A percentile compares a stretch with the other conserved stretches of the same genome.
phyloP scores from a whole-genome alignment of 1,284 basidiomycete species.

The Leccinum subfulvum region DNA sequence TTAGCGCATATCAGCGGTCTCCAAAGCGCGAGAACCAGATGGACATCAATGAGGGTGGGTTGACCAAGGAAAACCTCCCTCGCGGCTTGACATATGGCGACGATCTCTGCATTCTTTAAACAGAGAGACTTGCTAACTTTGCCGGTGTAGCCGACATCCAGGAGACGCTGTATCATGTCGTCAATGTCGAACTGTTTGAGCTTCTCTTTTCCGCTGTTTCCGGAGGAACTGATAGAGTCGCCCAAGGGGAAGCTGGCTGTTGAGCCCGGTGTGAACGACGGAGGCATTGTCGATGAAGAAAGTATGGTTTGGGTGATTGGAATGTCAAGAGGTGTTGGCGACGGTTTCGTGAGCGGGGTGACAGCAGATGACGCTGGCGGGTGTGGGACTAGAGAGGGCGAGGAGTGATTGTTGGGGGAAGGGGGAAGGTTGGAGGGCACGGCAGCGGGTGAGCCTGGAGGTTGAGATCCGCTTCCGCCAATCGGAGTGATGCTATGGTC shows the following conservation, averaged over 20 bases:
- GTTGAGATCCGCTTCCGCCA: conserved; percentile 33
- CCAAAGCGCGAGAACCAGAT: no score
- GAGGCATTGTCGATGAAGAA: conserved; percentile 47
- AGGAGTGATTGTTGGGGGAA: conserved; percentile 32
- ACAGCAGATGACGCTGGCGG: conserved; percentile 30
- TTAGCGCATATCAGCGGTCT: no score
- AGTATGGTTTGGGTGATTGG: conserved; percentile 72
- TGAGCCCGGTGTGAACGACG: conserved; percentile 48
- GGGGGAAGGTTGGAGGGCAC: conserved; percentile 31
- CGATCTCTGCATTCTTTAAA: conserved; percentile 96
- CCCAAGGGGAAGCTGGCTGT: conserved; percentile 38
- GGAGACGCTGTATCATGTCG: conserved; percentile 95
- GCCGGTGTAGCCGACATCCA: conserved; percentile 97
- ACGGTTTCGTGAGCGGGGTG: conserved; percentile 40
- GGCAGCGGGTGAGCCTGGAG: conserved; percentile 25
- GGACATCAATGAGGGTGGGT: conserved; percentile 87
- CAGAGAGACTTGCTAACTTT: conserved; percentile 97
- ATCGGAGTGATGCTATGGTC: conserved; percentile 38
- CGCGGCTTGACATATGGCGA: conserved; percentile 93
- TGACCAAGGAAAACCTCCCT: conserved; percentile 96
- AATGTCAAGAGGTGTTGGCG: conserved; percentile 66
- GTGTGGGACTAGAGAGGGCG: conserved; percentile 27
- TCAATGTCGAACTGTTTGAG: conserved; percentile 86
- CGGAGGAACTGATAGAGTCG: conserved; percentile 35
- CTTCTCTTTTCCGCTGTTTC: conserved; percentile 56